Evolutionary conservation across 2,329 filamentous ascomycete species (phyloP), one percentile per base, ranked within the genome.

Genomic region (Didymella pomorum): DNA sequence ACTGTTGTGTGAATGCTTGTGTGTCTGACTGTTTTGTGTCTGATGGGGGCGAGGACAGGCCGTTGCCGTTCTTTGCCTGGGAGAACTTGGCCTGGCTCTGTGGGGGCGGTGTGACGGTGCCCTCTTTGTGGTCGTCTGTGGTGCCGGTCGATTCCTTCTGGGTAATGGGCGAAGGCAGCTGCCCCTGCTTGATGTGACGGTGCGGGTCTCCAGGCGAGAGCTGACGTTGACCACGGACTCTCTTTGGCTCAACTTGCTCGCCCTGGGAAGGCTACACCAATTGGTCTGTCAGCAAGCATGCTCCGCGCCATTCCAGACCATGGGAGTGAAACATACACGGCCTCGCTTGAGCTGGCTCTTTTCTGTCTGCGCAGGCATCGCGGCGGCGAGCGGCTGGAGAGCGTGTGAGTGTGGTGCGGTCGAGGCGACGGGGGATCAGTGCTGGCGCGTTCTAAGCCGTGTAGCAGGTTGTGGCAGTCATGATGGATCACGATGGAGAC

Each of bases 301-400:
- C 45, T 33, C 39, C 12, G 11, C 14, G 4, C 12, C 3, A 31
- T 18, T 44, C 31, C 35, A 46, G 43, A 47, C 47, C 28, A 16
- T 23, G 20, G 3, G 28, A 9, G 57, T 12, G 49, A 25, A 62
- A 81, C 86, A 75, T 83, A 95, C 92, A 78, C 89, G 86, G 68
- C 82, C 86, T 74, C 92, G 88, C 83, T 96, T 96, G 81, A 95
- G 87, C 80, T 91, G 89, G 81, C 89, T 93, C 82, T 91, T 91
- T 79, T 95, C 90, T 66, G 66, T 65, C 45, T 79, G 76, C 78
- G 87, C 83, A 78, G 86, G 80, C 86, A 87, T 87, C 56, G 41
- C 61, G 61, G 53, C 56, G 25, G 46, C 35, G 52, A 54, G 26
- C 25, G 60, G 20, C 31, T 56, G 53, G 46, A 41, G 53, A 31